Base-by-base conservation (phyloP, 2,329 filamentous ascomycete genomes). In the Claviceps citrina region DNA sequence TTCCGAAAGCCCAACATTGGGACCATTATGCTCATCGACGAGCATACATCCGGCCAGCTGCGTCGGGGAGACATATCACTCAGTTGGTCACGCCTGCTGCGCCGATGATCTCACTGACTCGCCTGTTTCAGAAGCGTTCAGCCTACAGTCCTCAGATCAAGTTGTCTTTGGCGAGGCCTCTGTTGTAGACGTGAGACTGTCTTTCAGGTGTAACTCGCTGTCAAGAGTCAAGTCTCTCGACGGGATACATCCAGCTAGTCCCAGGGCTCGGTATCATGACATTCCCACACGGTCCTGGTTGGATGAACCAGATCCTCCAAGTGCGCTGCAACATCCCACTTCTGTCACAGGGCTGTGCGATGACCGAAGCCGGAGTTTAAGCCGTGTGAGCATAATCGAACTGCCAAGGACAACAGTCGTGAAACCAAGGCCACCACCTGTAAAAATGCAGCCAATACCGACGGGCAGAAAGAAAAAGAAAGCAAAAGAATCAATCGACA, bases 121-220 rank as follows among this genome's bases (percentile, higher is more conserved):
- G 3, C 57, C 59, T 2, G 46, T 46, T 12, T 59, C 59, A 1
- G 59, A 63, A 16, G 46, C 47, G 3, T 56, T 57, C 41, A 58
- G 57, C 48, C 46, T 56, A 35, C 50, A 52, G 28, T 52, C 59
- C 33, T 46, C 54, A 27, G 62, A 62, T 36, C 54, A 56, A 16
- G 54, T 64, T 39, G 51, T 61, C 30, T 62, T 59, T 34, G 63
- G 61, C 3, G 58, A 65, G 40, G 61, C 63, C 5, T 57, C 61
- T 2, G 41, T 65, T 10, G 42, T 65, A 7, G 58, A 64, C 28
- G 51, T 64, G 50, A 49, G 54, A 9, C 47, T 49, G 3, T 51
- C 57, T 3, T 44, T 49, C 10, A 45, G 47, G 3, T 48, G 42
- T 13, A 46, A 46, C 4, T 49, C 49, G 6, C 36, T 61, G 7